phyloP scores from a whole-genome alignment of 2,329 filamentous ascomycete genomes.

The Penicillium sp. region DNA sequence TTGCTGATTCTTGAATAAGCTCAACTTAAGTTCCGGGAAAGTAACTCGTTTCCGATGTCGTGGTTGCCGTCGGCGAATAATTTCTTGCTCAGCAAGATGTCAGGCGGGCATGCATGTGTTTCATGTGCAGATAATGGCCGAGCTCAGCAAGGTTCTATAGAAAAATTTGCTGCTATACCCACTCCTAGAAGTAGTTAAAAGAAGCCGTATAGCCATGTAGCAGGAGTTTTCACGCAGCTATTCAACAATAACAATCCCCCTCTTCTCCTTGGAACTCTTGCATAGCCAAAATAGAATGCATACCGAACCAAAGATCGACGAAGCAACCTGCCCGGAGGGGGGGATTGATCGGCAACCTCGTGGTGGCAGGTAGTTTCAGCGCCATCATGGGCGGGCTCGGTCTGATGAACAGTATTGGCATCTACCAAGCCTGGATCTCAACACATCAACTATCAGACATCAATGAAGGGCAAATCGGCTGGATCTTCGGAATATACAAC shows the following conservation, averaged over 20 bases:
- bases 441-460: conserved; percentile 39
- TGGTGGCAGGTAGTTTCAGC: conserved; percentile 45
- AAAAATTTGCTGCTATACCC: neutral
- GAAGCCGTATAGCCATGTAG: neutral
- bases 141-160: neutral
- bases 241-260: neutral
- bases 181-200: neutral
- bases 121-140: conserved; percentile 1
- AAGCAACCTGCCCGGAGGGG: conserved; percentile 42
- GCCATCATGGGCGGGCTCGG: conserved; percentile 44
- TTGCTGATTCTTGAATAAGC: neutral
- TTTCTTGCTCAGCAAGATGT: neutral
- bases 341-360: conserved; percentile 44
- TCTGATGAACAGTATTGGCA: conserved; percentile 41
- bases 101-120: neutral
- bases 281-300: conserved; percentile 12
- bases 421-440: conserved; percentile 42
- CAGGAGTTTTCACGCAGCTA: neutral
- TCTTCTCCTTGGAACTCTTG: neutral
- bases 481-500: conserved; percentile 44
- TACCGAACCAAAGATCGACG: conserved; percentile 10
- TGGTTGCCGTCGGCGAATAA: neutral
- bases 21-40: neutral
- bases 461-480: conserved; percentile 34
- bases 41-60: neutral